phyloP scores from a whole-genome alignment of 805 yeast species.

The Zygosaccharomyces pseudorouxii region DNA sequence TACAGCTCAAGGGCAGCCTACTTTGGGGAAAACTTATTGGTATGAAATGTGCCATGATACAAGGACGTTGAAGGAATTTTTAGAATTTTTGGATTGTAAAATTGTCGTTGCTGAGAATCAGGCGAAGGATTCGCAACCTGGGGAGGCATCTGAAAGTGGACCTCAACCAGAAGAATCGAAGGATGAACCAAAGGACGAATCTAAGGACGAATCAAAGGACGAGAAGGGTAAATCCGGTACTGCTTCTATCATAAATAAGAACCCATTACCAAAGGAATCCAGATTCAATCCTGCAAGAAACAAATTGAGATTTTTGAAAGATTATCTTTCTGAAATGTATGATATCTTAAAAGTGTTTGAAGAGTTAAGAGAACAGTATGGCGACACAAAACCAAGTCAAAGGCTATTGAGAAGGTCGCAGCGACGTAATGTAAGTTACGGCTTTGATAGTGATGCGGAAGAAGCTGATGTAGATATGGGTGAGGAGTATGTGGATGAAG shows the following conservation, averaged over 20 bases:
- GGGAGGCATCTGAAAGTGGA: background rate
- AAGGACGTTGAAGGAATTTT: conserved; percentile 22
- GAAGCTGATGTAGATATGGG: conserved; percentile 17
- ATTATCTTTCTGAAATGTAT: conserved; percentile 20
- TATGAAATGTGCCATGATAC: conserved; percentile 29
- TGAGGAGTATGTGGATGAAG: conserved; percentile 18
- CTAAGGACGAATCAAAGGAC: background rate
- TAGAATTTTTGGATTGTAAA: conserved; percentile 23
- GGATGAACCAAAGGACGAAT: background rate
- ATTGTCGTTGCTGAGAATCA: conserved; percentile 10
- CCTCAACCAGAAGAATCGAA: background rate
- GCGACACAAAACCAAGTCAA: conserved; percentile 26
- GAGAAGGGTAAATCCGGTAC: conserved; percentile 1
- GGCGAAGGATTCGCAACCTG: background rate
- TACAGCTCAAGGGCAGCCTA: conserved; percentile 10
- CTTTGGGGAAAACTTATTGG: conserved; percentile 24
- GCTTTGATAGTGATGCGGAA: conserved; percentile 14
- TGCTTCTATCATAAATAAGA: conserved; percentile 13
- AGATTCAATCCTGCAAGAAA: conserved; percentile 24
- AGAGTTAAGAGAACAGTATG: conserved; percentile 57
- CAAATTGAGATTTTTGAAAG: conserved; percentile 18
- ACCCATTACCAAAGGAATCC: conserved; percentile 24
- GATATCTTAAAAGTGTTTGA: conserved; percentile 58
- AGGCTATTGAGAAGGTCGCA: conserved; percentile 31
- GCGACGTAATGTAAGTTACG: conserved; percentile 22